Percentiles rank a stretch among this genome's conserved stretches.
These are phyloP conservation scores for Nephromyces sp. DNA, from an alignment of 169 alveolate genomes.

Conservation along the genomic window DNA sequence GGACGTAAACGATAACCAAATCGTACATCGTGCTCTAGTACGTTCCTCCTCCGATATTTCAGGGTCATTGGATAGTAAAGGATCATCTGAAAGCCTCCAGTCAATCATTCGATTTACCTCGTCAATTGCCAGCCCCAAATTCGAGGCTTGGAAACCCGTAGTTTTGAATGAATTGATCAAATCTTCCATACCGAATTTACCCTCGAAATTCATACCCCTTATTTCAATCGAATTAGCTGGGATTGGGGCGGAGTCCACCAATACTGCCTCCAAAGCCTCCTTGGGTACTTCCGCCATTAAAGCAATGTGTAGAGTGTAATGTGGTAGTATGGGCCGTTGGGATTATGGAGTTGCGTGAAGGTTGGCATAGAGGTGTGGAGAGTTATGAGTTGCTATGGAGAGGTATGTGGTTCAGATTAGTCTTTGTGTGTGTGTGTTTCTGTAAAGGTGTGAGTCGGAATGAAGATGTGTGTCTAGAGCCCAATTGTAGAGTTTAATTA, in stretches of 20 bases:
- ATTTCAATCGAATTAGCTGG: constrained; percentile 32
- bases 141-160: constrained; percentile 77
- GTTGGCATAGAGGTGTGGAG: too few relatives aligned
- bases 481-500: too few relatives aligned
- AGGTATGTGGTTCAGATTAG: too few relatives aligned
- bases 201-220: constrained; percentile 68
- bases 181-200: constrained; percentile 52
- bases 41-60: background rate
- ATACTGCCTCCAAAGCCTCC: constrained; percentile 22
- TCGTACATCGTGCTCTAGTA: constrained; percentile 48
- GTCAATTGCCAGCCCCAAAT: constrained; percentile 60
- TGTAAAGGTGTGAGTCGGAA: too few relatives aligned
- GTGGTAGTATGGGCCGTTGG: too few relatives aligned
- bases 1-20: constrained; percentile 82
- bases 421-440: too few relatives aligned
- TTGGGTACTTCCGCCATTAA: constrained; percentile 1
- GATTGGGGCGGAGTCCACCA: constrained; percentile 4
- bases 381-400: too few relatives aligned
- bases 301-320: too few relatives aligned
- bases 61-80: constrained; percentile 16
- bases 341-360: too few relatives aligned
- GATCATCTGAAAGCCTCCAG: constrained; percentile 67
- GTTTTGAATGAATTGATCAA: constrained; percentile 39
- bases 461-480: too few relatives aligned
- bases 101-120: constrained; percentile 62